Base-by-base conservation (phyloP, 1,139 yeast species). In the Torulaspora pretoriensis region DNA sequence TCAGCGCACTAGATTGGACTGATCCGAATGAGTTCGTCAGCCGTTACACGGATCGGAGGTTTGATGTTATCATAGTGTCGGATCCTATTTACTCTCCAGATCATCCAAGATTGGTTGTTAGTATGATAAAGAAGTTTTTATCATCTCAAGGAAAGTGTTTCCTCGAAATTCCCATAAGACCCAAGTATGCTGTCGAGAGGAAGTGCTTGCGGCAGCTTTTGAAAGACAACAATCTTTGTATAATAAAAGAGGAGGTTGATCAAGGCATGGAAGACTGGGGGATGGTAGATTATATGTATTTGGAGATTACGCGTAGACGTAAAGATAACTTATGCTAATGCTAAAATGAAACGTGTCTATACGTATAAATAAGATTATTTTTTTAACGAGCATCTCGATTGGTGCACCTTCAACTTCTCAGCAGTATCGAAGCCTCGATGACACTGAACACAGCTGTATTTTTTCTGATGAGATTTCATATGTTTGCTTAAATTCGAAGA, bases 231-330 rank as follows among this genome's bases (percentile, higher is more conserved):
- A 70, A 70, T 0, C 47, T 73, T 1, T 31, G 25, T 1, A 61
- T 59, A 3, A 45, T 57, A 0, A 50, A 54, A 4, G 65, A 65
- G 34, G 70, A 66, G 1, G 65, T 64, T 24, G 85, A 83, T 51
- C 68, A 71, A 9, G 97, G 97, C 0, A 69, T 68, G 45, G 97
- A 92, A 58, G 97, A 92, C 60, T 92, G 89, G 70, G 97, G 97
- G 0, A 74, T 73, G 31, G 81, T 80, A 53, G 62, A 71, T 34
- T 89, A 81, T 59, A 67, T 79, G 39, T 83, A 78, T 63, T 81
- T 78, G 57, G 66, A 68, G 50, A 46, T 68, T n/a, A 13, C 10
- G 24, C 27, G 14, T 31, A 40, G 32, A 1, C 2, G 23, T 22
- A 29, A 16, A 23, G 7, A 16, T 16, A 13, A 36, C 14, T 13